Evolutionary conservation across 2,329 filamentous ascomycete species (phyloP), one percentile per base, ranked within the genome.

Genomic region (Phialophora chinensis): DNA sequence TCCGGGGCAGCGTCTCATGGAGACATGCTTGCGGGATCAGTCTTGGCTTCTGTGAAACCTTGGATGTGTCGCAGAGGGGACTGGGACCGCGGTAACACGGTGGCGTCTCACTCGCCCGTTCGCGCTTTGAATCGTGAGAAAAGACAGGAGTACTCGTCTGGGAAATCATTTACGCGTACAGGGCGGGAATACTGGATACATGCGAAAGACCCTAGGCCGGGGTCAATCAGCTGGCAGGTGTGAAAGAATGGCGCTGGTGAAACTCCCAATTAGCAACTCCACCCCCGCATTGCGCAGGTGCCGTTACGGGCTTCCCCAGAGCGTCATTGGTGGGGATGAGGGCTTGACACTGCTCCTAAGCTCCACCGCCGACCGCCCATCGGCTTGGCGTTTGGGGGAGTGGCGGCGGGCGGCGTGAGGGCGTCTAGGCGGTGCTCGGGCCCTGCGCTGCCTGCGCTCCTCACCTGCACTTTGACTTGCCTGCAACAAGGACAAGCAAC

Each of bases 141-240:
- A 52, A 5, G 20, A 27, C 49, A 25, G 49, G 25, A 12, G 25
- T 25, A 29, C 49, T 10, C 20, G 65, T 66, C 42, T 56, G 65
- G 65, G 58, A 35, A 44, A 66, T 63, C 35, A 54, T 66, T 66
- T 66, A 66, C 55, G 65, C 65, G 50, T 63, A 63, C 65, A 29
- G 1, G 6, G 23, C n/a, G n/a, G 11, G 33, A 58, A 35, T 54
- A 47, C 38, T 23, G 11, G 49, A 42, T 23, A 27, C 63, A 53
- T n/a, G 7, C 33, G 3, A 23, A 31, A 29, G 33, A 55, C 17
- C 29, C 35, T n/a, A 29, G 31, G 25, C 55, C 20, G 38, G 31
- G 12, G n/a, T 11, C 8, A 59, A 42, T 44, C 56, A 59, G 56
- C 56, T 38, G 20, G 53, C 53, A 38, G 29, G 12, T 38, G 27